Evolutionary conservation across 1,139 yeast genomes (phyloP), one percentile per base, ranked within the genome.

Genomic region (Debaryomyces fabryi): DNA sequence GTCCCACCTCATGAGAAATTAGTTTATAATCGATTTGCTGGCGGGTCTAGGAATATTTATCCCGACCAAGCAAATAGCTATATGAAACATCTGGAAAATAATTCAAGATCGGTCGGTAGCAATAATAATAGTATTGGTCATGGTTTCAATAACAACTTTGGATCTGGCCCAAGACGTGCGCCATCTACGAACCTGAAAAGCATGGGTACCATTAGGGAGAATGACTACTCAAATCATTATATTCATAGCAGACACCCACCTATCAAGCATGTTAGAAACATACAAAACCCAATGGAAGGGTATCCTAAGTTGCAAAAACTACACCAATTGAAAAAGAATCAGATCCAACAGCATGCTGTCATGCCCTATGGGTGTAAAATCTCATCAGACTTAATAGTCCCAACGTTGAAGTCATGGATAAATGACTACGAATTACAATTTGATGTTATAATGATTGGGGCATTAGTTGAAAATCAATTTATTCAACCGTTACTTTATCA

Each of bases 371-470:
- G 96, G 1, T 76, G 79, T 7, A 70, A 86, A 42, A 77, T 82
- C 3, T 64, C 72, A 12, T 72, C 82, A 2, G 74, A 76, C 33
- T 68, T 78, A 47, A 83, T 90, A 64, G 72, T 82, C 1, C 75
- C 81, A 0, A 76, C 81, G 0, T 69, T 91, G 48, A 75, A 78
- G 51, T 60, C 65, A 7, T 88, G 96, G 96, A 80, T 82, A 34
- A 69, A 69, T 18, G 68, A 70, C 25, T 76, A 80, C 44, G 78
- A 78, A 4, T 60, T 88, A 37, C 81, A 81, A 50, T 92, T 92
- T 66, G 97, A 92, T 63, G 96, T 91, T 9, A 86, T 92, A 9
- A 88, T 92, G 96, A 82, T 92, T 45, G 96, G 96, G 0, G 95
- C 96, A 1, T 72, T 93, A 50, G 78, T 86, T 1, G 91, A 86